Conservation (phyloP, 2,329 filamentous ascomycete genomes). For the Hymenoscyphus fraxineus region DNA sequence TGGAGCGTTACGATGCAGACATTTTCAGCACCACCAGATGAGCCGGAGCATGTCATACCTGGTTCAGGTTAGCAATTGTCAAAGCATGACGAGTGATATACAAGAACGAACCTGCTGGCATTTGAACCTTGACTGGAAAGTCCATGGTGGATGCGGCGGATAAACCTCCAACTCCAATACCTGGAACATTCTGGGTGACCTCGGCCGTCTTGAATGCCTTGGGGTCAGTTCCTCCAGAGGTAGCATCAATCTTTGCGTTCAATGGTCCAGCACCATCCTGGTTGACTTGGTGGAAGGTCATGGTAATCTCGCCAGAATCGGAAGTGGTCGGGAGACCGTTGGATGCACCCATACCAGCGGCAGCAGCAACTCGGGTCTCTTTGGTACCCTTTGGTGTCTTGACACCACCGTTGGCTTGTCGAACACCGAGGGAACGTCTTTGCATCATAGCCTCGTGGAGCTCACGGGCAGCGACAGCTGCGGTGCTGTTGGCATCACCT, state of each 20-base stretch:
- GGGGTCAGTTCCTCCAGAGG: conserved; percentile 59
- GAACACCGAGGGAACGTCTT: conserved; percentile 35
- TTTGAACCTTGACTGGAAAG: conserved; percentile 61
- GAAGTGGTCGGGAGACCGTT: conserved; percentile 54
- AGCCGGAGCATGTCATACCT: conserved; percentile 61
- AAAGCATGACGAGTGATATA: neutral
- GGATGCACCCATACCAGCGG: conserved; percentile 51
- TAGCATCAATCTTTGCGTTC: conserved; percentile 56
- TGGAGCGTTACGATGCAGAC: conserved; percentile 64
- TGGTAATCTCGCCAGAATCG: conserved; percentile 56
- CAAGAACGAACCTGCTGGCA: conserved; percentile 46
- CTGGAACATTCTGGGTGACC: conserved; percentile 59
- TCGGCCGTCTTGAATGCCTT: conserved; percentile 56
- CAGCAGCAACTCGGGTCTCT: conserved; percentile 52
- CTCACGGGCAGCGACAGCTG: conserved; percentile 53
- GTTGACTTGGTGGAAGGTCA: conserved; percentile 69
- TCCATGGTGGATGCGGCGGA: conserved; percentile 58
- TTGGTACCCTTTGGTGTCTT: conserved; percentile 45
- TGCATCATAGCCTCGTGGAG: conserved; percentile 66
- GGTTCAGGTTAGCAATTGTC: neutral
- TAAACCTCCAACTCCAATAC: conserved; percentile 52
- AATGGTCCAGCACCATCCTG: conserved; percentile 66
- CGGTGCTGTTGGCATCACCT: conserved; percentile 36
- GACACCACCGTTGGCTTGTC: conserved; percentile 38
- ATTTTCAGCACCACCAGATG: conserved; percentile 54